Percentiles rank a stretch among this genome's conserved stretches.
Evolutionary conservation across 495 filamentous ascomycete genomes (phyloP).

Genomic region (Chaetomium cochliodes): DNA sequence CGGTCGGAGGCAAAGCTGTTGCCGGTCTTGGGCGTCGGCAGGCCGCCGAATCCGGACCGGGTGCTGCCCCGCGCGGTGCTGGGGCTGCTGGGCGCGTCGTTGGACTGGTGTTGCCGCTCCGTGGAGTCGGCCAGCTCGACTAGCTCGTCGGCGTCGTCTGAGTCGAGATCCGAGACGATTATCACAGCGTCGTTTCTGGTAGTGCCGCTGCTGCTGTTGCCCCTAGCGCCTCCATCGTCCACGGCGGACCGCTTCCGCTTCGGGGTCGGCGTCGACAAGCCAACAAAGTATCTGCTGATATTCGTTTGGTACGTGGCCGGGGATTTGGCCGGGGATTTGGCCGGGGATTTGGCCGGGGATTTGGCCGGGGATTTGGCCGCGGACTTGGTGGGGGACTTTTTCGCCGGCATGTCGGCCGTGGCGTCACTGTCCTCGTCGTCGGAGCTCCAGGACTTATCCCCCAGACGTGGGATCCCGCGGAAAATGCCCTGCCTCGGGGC

Average conservation of each 20-base stretch:
- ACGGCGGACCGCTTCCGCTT: conserved; percentile 17
- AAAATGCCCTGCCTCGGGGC: conserved; percentile 13
- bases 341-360: too few species aligned
- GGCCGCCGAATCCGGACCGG: background rate
- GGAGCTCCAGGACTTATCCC: background rate
- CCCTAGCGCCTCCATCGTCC: conserved; percentile 18
- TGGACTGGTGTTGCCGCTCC: conserved; percentile 18
- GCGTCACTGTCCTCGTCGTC: conserved; percentile 4
- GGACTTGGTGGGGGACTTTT: too few species aligned
- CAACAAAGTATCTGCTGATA: too few species aligned
- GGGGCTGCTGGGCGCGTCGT: background rate
- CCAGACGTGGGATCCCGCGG: background rate
- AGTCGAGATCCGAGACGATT: conserved; percentile 12
- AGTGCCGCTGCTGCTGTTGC: background rate
- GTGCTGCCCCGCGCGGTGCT: background rate
- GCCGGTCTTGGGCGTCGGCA: conserved; percentile 15
- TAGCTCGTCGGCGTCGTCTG: conserved; percentile 26
- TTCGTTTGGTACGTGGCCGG: too few species aligned
- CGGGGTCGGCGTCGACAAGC: background rate
- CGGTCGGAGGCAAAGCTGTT: conserved; percentile 13
- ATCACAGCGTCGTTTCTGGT: background rate
- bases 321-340: too few species aligned
- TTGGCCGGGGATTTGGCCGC: too few species aligned
- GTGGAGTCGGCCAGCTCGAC: conserved; percentile 6
- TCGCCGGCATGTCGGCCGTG: background rate